These are phyloP conservation scores for Aurinia saxatilis DNA, from an alignment of 345 rosid species.

Conservation along the genomic window DNA sequence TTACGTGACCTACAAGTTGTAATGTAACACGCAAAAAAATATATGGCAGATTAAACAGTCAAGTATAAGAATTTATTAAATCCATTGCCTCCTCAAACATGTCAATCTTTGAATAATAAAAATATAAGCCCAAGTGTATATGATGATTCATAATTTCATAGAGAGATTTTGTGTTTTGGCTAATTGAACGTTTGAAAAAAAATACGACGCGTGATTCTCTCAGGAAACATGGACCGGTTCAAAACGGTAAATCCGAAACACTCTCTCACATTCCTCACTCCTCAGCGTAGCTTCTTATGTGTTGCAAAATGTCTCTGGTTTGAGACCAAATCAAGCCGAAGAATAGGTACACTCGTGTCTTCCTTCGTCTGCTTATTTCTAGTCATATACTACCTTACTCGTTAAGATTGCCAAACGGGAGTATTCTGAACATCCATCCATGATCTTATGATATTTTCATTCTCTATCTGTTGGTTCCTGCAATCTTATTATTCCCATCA, in stretches of 20 bases:
- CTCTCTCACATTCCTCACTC: not conserved
- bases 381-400: conserved; percentile 72
- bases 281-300: not conserved
- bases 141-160: too few species aligned
- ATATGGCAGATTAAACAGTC: too few species aligned
- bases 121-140: too few species aligned
- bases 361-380: conserved; percentile 79
- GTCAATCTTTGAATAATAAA: too few species aligned
- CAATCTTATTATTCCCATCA: not conserved
- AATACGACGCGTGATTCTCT: too few species aligned
- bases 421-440: not conserved
- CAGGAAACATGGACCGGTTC: conserved; percentile 93
- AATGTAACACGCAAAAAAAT: not conserved
- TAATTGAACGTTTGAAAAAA: too few species aligned
- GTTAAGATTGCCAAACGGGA: conserved; percentile 30
- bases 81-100: too few species aligned
- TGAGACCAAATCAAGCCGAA: conserved; percentile 88
- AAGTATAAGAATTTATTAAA: too few species aligned
- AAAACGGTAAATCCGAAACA: conserved; percentile 50
- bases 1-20: not conserved
- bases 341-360: conserved; percentile 81
- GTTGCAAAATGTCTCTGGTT: conserved; percentile 25
- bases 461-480: not conserved
- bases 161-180: too few species aligned
- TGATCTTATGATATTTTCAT: conserved; percentile 1